phyloP scores from a whole-genome alignment of 306 rosid species.

The Prunus fruticosa region DNA sequence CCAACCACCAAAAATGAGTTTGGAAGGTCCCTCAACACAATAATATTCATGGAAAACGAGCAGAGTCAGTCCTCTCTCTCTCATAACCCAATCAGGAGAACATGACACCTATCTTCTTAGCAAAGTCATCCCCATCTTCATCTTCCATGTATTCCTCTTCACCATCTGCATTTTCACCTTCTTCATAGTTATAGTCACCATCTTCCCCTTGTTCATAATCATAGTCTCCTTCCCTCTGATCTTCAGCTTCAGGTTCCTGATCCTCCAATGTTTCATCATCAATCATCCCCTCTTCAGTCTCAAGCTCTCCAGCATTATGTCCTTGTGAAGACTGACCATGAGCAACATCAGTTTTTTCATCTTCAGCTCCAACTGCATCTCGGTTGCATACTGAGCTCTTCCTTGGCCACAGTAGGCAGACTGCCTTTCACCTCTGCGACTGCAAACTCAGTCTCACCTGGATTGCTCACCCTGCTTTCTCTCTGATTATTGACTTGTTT shows the following conservation, averaged over 20 bases:
- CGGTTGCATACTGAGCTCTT: slow-evolving; percentile 31
- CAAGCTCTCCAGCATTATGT: slow-evolving; percentile 12
- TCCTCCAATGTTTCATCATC: slow-evolving; percentile 53
- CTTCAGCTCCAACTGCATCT: slow-evolving; percentile 36
- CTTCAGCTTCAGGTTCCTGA: slow-evolving; percentile 62
- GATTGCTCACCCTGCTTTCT: slow-evolving; percentile 24
- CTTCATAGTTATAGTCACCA: slow-evolving; percentile 66
- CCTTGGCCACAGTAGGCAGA: slow-evolving; percentile 24
- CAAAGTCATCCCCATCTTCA: slow-evolving; percentile 90
- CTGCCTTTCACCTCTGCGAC: slow-evolving; percentile 23
- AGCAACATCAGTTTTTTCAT: slow-evolving; percentile 29
- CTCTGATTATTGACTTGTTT: slow-evolving; percentile 29
- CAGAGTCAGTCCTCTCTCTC: slow-evolving; percentile 3
- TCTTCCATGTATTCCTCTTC: slow-evolving; percentile 74
- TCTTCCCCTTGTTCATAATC: slow-evolving; percentile 80
- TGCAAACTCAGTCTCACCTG: slow-evolving; percentile 22
- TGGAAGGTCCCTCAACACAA: slow-evolving; percentile 13
- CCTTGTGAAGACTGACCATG: slow-evolving; percentile 28
- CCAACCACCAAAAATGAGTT: slow-evolving; percentile 22
- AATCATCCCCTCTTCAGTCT: slow-evolving; percentile 60
- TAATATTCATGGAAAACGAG: slow-evolving; percentile 13
- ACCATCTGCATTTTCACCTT: slow-evolving; percentile 67
- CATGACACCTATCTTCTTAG: slow-evolving; percentile 91
- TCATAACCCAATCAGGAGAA: slow-evolving; percentile 34
- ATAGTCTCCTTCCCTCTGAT: slow-evolving; percentile 64